Evolutionary conservation across 2,329 filamentous ascomycete species (phyloP), one percentile per base, ranked within the genome.

Genomic region (Aureobasidium sp.): DNA sequence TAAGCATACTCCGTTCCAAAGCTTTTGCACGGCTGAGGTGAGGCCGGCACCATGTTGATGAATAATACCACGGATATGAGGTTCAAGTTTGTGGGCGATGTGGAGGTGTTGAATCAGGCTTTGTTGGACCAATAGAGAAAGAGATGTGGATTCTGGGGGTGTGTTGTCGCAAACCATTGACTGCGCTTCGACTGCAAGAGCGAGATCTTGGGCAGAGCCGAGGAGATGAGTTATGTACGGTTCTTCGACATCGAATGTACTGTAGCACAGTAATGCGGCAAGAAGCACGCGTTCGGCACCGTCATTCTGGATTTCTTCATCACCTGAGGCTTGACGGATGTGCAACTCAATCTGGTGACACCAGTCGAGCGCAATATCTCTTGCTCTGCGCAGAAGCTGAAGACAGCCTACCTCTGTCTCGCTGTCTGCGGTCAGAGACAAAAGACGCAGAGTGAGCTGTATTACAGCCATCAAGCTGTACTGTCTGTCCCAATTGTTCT

Each of bases 381-480:
- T 77, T 0, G 78, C 77, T 4, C 63, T 70, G 0, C 69, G 50
- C 0, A 88, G 68, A 6, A 69, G 65, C 0, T 17, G 17, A 1
- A 69, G 37, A 34, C 53, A 63, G 0, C 26, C 63, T 20, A 26
- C 29, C 26, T 63, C 5, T n/a, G 63, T 58, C 20, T 23, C 17
- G 0, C 13, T 12, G 6, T 42, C 50, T 20, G 58, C 9, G 27
- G 63, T 67, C 15, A 72, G 58, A 0, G 65, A 66, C n/a, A 71
- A 46, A 0, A 70, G 20, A 20, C 64, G 27, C 2, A 53, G 37
- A 50, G n/a, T 13, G 0, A 88, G 66, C 0, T 77, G 81, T 5
- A 87, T 76, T 1, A 87, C 60, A 0, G 80, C 76, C 5, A 84
- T 79, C 84, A 89, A 87, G 15, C 78, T 77, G 57, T 82, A 71